Evolutionary conservation across 805 yeast genomes (phyloP), one percentile per base, ranked within the genome.

Genomic region (Sugiyamaella lignohabitans): DNA sequence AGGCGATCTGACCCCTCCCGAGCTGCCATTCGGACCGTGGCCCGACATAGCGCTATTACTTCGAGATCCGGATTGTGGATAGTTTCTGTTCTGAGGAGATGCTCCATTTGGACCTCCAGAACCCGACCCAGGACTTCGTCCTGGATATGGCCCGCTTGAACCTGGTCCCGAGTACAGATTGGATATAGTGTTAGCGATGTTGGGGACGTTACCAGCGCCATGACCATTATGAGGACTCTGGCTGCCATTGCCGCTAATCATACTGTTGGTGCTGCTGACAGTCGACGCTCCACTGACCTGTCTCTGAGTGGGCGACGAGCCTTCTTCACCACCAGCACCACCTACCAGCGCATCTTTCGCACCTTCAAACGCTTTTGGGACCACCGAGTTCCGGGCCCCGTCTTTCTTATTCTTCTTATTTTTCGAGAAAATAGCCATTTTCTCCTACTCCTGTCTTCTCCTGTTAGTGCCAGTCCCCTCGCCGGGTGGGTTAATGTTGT

Each of bases 321-420:
- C 32, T 27, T 27, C 32, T n/a, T n/a, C n/a, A n/a, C 35, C 38
- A 11, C 30, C 30, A 6, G 11, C 30, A 6, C 6, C 30, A 27
- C 11, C 11, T 16, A 17, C 21, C 11, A 35, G 6, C 17, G 20
- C 20, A 14, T 35, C 38, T 35, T 35, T 35, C 6, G 21, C 20
- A 5, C 10, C 20, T 18, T 35, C 38, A 5, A 35, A 35, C 6
- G 41, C 32, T 29, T 30, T 30, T 8, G 50, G 50, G 19, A 46
- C 21, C 14, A 38, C 42, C 29, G 53, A 49, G 44, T 35, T 38
- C 5, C 53, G 43, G 21, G 43, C 27, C 42, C 44, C 53, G 44
- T 50, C 48, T 38, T 50, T 50, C 45, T 50, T 47, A 29, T 51
- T 51, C 22, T 46, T 40, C 29, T 50, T 48, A 30, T 50, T 50